Evolutionary conservation across 2,329 filamentous ascomycete genomes (phyloP).

Genomic region (Annulohypoxylon truncatum): DNA sequence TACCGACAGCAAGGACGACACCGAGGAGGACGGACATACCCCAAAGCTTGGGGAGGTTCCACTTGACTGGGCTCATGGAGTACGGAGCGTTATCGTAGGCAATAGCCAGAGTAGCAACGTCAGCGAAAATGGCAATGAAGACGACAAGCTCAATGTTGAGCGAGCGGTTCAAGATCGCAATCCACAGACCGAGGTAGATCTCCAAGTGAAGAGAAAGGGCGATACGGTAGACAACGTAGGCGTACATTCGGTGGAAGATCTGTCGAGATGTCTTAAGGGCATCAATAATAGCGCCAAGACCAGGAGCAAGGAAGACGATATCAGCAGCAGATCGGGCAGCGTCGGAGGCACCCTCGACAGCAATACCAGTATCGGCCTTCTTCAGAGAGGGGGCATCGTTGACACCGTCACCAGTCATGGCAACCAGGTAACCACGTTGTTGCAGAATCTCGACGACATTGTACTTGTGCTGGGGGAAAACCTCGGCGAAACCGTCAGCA

Average conservation of each 20-base stretch:
- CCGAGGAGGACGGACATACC: constrained; percentile 90
- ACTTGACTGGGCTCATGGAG: constrained; percentile 88
- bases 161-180: constrained; percentile 84
- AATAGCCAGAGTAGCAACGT: constrained; percentile 91
- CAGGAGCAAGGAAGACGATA: constrained; percentile 92
- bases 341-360: constrained; percentile 91
- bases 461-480: constrained; percentile 96
- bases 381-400: constrained; percentile 93
- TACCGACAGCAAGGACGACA: constrained; percentile 81
- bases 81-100: constrained; percentile 93
- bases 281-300: constrained; percentile 92
- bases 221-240: constrained; percentile 95
- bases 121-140: constrained; percentile 94
- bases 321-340: constrained; percentile 91
- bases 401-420: constrained; percentile 96
- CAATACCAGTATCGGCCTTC: constrained; percentile 96
- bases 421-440: constrained; percentile 91
- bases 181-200: constrained; percentile 92
- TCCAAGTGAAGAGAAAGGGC: constrained; percentile 90
- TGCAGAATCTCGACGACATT: constrained; percentile 93
- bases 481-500: constrained; percentile 93
- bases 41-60: constrained; percentile 95
- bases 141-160: constrained; percentile 89
- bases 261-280: constrained; percentile 92
- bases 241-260: constrained; percentile 97